Base-by-base conservation (phyloP, 768 basidiomycete genomes). In the Terana coerulea region DNA sequence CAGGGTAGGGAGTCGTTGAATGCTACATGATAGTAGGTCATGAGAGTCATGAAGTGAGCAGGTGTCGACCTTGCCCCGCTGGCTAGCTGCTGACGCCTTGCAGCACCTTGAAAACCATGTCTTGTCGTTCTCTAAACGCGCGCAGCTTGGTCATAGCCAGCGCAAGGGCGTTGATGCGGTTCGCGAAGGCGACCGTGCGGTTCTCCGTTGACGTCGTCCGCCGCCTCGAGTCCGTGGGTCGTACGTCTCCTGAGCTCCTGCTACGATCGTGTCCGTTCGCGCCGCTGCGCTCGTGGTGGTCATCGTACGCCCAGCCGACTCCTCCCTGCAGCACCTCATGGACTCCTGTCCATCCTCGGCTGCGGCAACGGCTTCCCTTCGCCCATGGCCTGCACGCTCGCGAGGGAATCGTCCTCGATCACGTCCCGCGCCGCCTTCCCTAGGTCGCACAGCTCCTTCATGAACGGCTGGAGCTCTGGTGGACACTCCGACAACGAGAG, bases 161-260 rank as follows among this genome's bases (percentile, higher is more conserved):
- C 54, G 85, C 84, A 11, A 93, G 73, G 19, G 75, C 78, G 65
- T 91, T 92, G 45, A 93, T 79, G 51, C 86, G 67, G 64, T 92
- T 93, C 24, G 85, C 77, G 63, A 94, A 86, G 37, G 79, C 72
- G 50, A 89, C 80, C 7, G 84, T 81, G 80, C 69, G 53, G 82
- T 88, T 62, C 75, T 64, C 58, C 75, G 68, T 54, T 69, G 70
- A 51, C 67, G 14, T 57, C 59, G 45, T 67, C 68, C 52, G 65
- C 66, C 39, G 61, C 65, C 31, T 50, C 14, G 51, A 43, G 36
- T 52, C 53, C 12, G 29, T 36, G 17, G 52, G 14, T 3, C 25
- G 22, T 14, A 37, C 11, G 47, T 36, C 7, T 41, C 49, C 33
- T 21, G 21, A 25, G 7, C 22, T 19, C 11, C 21, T 15, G 34